Base-by-base conservation (phyloP, 192 early-diverging fungal genomes). In the Coemansia sp. region DNA sequence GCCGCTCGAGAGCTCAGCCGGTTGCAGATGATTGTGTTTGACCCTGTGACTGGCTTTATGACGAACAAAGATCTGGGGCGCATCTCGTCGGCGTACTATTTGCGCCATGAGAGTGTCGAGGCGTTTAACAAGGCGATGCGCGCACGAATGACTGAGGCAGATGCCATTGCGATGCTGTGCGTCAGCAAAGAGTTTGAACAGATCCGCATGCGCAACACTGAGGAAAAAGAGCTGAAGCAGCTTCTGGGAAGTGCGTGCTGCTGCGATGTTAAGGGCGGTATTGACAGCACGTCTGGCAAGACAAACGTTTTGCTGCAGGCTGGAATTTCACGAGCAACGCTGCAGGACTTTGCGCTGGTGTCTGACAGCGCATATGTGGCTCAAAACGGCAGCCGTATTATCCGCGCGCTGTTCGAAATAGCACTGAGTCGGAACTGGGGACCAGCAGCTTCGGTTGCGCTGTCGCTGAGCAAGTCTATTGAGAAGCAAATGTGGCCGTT, bases 351-450 rank as follows among this genome's bases (percentile, higher is more conserved):
- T 86, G 91, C 95, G 3, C 83, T 99, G 38, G 88, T 95, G 6
- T 96, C 98, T 0, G 98, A 99, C 72, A 84, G 85, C 43, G 90
- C 88, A 0, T 99, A 97, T 77, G 93, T 99, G 14, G 89, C 92
- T 2, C 95, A 99, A 74, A 98, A 97, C 68, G 88, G 93, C 2
- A 90, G 88, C 1, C 91, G 98, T 65, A 92, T 99, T 43, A 80
- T 96, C 23, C 86, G 98, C 3, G 96, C 98, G 3, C 70, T 99
- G 51, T 99, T 99, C 73, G 94, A 99, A 68, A 92, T 98, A 67
- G 91, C 94, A 1, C 54, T 98, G 22, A 90, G 90, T 62, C 84
- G 98, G 29, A 89, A 88, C 63, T 97, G 94, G 95, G 93, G 92
- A 2, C 91, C 94, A 4, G 85, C 87, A 0, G 87, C 94, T 0